Evolutionary conservation across 2,329 filamentous ascomycete species (phyloP).

Genomic region (Aspergillus quadricinctus): DNA sequence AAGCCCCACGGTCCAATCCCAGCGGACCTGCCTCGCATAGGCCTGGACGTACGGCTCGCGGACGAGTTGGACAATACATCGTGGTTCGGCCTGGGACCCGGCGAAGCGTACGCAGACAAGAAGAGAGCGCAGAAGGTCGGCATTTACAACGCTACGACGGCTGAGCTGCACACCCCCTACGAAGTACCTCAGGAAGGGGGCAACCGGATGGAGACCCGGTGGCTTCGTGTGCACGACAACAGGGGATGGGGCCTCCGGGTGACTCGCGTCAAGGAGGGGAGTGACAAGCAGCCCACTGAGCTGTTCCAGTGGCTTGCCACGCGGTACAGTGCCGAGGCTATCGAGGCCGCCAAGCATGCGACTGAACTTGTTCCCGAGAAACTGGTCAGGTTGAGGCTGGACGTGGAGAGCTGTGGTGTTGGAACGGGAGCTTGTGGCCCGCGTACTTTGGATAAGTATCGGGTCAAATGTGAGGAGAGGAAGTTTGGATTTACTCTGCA

Average conservation of each 20-base stretch:
- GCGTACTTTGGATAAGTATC: not conserved
- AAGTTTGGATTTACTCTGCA: not conserved
- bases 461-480: not conserved
- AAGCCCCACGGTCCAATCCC: conserved; percentile 14
- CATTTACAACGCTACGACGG: conserved; percentile 11
- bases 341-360: conserved; percentile 17
- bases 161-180: conserved; percentile 20
- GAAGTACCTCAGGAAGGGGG: conserved; percentile 25
- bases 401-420: conserved; percentile 7
- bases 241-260: conserved; percentile 3
- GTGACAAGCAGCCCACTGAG: not conserved
- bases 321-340: conserved; percentile 10
- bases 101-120: conserved; percentile 25
- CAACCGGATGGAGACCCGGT: conserved; percentile 19
- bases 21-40: not conserved
- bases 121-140: conserved; percentile 18
- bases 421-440: not conserved
- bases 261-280: not conserved
- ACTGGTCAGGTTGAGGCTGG: conserved; percentile 13
- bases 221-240: conserved; percentile 12
- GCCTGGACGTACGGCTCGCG: conserved; percentile 14
- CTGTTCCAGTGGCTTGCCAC: conserved; percentile 16
- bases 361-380: conserved; percentile 15
- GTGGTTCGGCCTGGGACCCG: conserved; percentile 25
- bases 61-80: conserved; percentile 9